Conservation (phyloP, 2,329 filamentous ascomycete genomes). For the Clonostachys sp. region DNA sequence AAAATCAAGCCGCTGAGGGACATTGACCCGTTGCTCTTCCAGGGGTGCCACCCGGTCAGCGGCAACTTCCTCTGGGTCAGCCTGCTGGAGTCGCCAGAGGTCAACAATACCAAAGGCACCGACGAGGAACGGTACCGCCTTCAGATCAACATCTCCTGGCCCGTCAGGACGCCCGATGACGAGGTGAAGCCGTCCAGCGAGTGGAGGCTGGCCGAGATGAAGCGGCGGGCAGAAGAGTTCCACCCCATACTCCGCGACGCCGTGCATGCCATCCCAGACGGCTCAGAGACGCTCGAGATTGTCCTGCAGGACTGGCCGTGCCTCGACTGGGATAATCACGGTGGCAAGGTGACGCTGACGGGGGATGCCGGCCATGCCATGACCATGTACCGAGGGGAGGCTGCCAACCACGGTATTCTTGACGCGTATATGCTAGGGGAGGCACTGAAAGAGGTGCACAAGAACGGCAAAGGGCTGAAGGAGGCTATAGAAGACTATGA, state of each 20-base stretch:
- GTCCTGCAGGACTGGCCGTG: slow-evolving; percentile 28
- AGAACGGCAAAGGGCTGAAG: slow-evolving; percentile 4
- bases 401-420: slow-evolving; percentile 31
- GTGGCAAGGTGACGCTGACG: slow-evolving; percentile 38
- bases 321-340: slow-evolving; percentile 31
- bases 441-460: slow-evolving; percentile 10
- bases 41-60: slow-evolving; percentile 45
- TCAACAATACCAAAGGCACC: slow-evolving; percentile 24
- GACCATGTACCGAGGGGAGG: slow-evolving; percentile 46
- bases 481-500: slow-evolving; percentile 19
- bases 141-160: slow-evolving; percentile 43
- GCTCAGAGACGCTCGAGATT: slow-evolving; percentile 20
- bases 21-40: slow-evolving; percentile 50
- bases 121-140: slow-evolving; percentile 27
- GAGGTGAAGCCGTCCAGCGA: slow-evolving; percentile 24
- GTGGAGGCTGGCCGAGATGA: slow-evolving; percentile 32
- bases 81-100: slow-evolving; percentile 33
- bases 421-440: slow-evolving; percentile 23
- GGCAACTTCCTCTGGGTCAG: slow-evolving; percentile 45
- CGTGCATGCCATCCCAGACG: slow-evolving; percentile 11
- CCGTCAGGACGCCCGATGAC: slow-evolving; percentile 20
- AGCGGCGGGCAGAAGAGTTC: slow-evolving; percentile 21
- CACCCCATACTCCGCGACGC: slow-evolving; percentile 31
- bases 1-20: slow-evolving; percentile 30
- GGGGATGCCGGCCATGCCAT: slow-evolving; percentile 56